phyloP scores from a whole-genome alignment of 2,329 filamentous ascomycete species.

The Fusarium nematophilum region DNA sequence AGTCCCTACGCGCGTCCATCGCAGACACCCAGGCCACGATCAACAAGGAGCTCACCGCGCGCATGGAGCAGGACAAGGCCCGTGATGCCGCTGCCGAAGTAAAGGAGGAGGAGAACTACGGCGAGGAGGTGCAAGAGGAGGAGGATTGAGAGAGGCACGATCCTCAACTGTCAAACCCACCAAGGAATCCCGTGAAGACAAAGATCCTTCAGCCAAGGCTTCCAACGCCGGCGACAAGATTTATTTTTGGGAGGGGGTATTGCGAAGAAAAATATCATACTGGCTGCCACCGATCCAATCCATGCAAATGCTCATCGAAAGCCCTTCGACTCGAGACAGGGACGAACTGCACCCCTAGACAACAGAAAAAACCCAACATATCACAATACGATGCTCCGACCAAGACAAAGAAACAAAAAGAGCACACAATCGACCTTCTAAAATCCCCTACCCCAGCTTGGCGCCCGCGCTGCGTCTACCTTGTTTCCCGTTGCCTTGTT shows the following conservation, averaged over 20 bases:
- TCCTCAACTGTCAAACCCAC: not conserved
- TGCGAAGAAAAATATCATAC: conserved; percentile 37
- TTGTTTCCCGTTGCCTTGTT: conserved; percentile 57
- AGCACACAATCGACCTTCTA: conserved; percentile 40
- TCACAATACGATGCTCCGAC: conserved; percentile 22
- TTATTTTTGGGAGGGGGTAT: conserved; percentile 37
- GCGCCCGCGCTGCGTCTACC: conserved; percentile 48
- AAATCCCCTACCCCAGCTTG: conserved; percentile 53
- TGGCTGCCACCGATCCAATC: conserved; percentile 37
- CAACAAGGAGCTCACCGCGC: conserved; percentile 76
- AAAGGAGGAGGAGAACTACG: conserved; percentile 82
- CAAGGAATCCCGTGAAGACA: not conserved
- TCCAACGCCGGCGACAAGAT: conserved; percentile 10
- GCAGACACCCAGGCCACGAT: conserved; percentile 71
- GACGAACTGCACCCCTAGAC: not conserved
- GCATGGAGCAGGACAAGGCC: conserved; percentile 79
- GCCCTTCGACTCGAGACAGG: conserved; percentile 6
- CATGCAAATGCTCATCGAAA: conserved; percentile 37
- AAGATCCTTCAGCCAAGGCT: not conserved
- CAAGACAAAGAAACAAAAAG: too few species aligned
- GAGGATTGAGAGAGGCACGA: conserved; percentile 50
- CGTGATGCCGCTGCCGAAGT: conserved; percentile 63
- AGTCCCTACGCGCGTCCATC: conserved; percentile 67
- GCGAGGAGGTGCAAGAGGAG: conserved; percentile 82
- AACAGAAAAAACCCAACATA: conserved; percentile 10